Evolutionary conservation across 2,329 filamentous ascomycete genomes (phyloP), one percentile per base, ranked within the genome.

Genomic region (Penicillium sp.): DNA sequence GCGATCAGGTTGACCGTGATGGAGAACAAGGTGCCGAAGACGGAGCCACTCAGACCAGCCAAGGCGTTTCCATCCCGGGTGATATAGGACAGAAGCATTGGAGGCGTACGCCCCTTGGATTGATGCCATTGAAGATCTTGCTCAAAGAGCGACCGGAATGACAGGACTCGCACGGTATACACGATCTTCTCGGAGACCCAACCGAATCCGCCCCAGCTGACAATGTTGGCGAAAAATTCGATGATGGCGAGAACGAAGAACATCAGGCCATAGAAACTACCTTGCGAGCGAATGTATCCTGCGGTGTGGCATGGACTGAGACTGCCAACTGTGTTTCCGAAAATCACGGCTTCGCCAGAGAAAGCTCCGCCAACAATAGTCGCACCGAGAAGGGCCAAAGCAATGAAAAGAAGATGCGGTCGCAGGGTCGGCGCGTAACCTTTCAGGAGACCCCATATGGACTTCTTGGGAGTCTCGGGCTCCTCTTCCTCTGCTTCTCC

Each of bases 41-140:
- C 82, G 4, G 81, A 83, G 7, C 84, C 84, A 39, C 79, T 84
- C 47, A 89, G 74, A 0, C 80, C 82, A 28, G 79, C 80, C 14
- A 89, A 65, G 0, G 81, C 76, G 16, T 79, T 80, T 2, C 80
- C 78, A 54, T 89, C 85, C 30, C 76, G 79, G 3, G 82, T 87
- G 47, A 89, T 83, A 49, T 82, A 77, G 0, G 79, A 80, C 2
- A 87, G 69, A 4, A 89, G 69, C 8, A 73, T 65, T 0, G 79
- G 73, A 0, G 84, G 80, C 1, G 75, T 81, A 16, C 83, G 75
- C 4, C 73, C 75, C 15, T 78, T 72, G 0, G 81, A 80, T 56
- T 86, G 79, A 53, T 87, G 84, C 84, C 83, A 88, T 43, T 83
- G 74, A 33, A 85, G 66, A 45, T 81, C 79, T 61, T 86, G 83